Percentiles rank a stretch among this genome's conserved stretches.
Evolutionary conservation across 164 flowering plant genomes (phyloP).

Genomic region (Berberis thunbergii): DNA sequence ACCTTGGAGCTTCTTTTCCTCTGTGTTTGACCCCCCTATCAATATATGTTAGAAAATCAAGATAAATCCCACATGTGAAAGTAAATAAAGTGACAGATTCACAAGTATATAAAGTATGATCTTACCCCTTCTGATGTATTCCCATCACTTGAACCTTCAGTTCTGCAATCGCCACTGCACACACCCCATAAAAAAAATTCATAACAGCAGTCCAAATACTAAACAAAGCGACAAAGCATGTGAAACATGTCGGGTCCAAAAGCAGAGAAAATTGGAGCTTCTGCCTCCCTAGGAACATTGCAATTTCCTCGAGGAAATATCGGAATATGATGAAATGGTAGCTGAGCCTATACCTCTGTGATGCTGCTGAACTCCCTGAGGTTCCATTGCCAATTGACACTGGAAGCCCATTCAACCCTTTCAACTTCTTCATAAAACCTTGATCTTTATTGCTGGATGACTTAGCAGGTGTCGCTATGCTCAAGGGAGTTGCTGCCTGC

Average conservation of each 20-base stretch:
- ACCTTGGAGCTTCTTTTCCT: slow-evolving; percentile 59
- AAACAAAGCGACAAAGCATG: background rate
- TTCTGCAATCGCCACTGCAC: slow-evolving; percentile 20
- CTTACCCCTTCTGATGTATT: slow-evolving; percentile 40
- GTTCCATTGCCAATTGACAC: too few species aligned
- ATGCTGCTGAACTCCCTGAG: too few species aligned
- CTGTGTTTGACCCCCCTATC: slow-evolving; percentile 35
- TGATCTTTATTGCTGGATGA: too few species aligned
- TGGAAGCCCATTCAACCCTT: too few species aligned
- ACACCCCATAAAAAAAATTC: background rate
- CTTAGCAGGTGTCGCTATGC: too few species aligned
- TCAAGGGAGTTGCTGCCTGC: too few species aligned
- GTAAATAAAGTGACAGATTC: slow-evolving; percentile 3
- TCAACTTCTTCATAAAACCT: too few species aligned
- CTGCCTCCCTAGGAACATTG: too few species aligned
- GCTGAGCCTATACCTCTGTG: too few species aligned
- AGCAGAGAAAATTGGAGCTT: too few species aligned
- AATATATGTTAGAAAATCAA: background rate
- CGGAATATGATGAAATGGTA: too few species aligned
- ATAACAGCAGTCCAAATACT: background rate
- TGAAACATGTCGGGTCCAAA: background rate
- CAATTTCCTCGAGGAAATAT: too few species aligned
- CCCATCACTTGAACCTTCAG: slow-evolving; percentile 73
- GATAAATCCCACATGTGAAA: background rate
- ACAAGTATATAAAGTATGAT: background rate